Evolutionary conservation across 1,284 basidiomycete genomes (phyloP), one percentile per base, ranked within the genome.

Genomic region (Heterobasidion parviporum): DNA sequence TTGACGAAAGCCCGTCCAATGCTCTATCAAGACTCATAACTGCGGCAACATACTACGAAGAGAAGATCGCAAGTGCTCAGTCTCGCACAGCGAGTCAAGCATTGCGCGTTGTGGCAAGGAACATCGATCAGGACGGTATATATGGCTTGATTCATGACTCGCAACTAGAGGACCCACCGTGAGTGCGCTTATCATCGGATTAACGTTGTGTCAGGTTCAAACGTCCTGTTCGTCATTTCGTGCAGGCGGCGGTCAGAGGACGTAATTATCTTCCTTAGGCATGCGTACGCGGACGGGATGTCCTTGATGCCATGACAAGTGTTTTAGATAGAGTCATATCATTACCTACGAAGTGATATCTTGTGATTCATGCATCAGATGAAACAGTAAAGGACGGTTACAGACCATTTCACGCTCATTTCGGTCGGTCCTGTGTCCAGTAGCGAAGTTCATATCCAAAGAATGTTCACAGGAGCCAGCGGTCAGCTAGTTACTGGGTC

Each of bases 91-190:
- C 80, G 15, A 76, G 71, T 58, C 70, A 74, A 49, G 80, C 81
- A 1, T 70, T 87, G 69, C 73, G 73, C 18, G 65, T 76, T 8
- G 74, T 87, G 20, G 74, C 77, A 34, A 70, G 70, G 58, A 79
- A 83, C 36, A 76, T 87, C 34, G 84, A 86, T 59, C 72, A 72
- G 54, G 77, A 85, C 61, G 85, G 84, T 0, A 63, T 85, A 52
- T 72, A 75, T 48, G 72, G 70, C 10, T 62, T 68, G n/a, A 67
- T 65, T 32, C 71, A 74, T 41, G 47, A 26, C 4, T 26, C 63
- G 51, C 67, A 75, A 3, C 58, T 62, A 48, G 71, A 74, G 41
- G 74, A 77, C 52, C 74, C 75, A 54, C 68, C 70, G 77, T 82
- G 67, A 71, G 81, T 75, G 26, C 4, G 26, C 18, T 44, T 36